Percentiles rank a stretch among this genome's conserved stretches.
Evolutionary conservation across 2,329 filamentous ascomycete genomes (phyloP).

Genomic region (Sporothrix curviconia): DNA sequence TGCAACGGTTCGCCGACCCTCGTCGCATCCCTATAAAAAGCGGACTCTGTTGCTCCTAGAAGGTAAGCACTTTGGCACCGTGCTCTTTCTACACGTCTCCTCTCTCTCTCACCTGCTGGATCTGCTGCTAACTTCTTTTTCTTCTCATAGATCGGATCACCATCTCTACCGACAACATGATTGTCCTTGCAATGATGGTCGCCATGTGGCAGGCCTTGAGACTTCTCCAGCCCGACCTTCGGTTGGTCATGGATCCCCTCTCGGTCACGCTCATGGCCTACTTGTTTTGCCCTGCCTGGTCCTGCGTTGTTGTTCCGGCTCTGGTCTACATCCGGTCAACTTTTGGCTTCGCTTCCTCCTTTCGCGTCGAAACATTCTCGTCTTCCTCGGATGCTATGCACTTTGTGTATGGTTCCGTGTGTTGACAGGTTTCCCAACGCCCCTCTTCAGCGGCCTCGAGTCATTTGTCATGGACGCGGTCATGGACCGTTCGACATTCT

Average conservation of each 20-base stretch:
- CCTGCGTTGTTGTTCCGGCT: background rate
- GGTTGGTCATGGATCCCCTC: background rate
- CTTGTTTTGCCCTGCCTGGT: background rate
- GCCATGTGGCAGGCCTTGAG: background rate
- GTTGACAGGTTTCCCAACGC: background rate
- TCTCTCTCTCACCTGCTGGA: background rate
- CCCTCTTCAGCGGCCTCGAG: background rate
- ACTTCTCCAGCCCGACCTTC: background rate
- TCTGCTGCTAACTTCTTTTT: background rate
- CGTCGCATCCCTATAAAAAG: background rate
- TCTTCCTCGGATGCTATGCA: background rate
- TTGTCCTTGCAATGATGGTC: background rate
- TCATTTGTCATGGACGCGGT: background rate
- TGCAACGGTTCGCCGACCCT: background rate
- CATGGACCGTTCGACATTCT: background rate
- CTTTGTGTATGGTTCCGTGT: background rate
- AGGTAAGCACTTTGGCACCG: background rate
- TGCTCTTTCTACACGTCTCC: background rate
- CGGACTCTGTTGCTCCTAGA: background rate
- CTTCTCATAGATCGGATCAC: background rate
- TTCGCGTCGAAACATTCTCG: slow-evolving; percentile 2
- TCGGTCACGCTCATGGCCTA: background rate
- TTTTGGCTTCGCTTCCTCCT: background rate
- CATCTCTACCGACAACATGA: background rate
- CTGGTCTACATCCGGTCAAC: background rate